Evolutionary conservation across 192 early-diverging fungal genomes (phyloP), one percentile per base, ranked within the genome.

Genomic region (Diversispora epigaea): DNA sequence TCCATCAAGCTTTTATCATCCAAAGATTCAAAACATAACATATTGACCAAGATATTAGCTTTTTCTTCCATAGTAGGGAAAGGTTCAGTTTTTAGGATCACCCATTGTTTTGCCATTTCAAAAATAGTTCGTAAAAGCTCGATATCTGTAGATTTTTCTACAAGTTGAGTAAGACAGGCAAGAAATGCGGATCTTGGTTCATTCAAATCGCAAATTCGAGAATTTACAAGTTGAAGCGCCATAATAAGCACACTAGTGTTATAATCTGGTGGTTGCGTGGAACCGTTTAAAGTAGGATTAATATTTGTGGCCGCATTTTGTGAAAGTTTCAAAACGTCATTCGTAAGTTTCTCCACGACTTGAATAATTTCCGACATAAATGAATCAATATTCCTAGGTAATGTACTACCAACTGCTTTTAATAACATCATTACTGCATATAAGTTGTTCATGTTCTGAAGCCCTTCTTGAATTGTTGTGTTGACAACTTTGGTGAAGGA

Each of bases 11-110:
- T 82, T 19, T 86, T 80, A 62, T 93, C 91, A 4, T 86, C 86
- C 3, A 89, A 84, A 17, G 80, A 85, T 79, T 96, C 94, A 63
- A 95, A 86, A 21, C 86, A 81, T 90, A 98, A 91, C 93, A 99
- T 93, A 74, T 92, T 93, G 15, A 92, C 87, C 81, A 96, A 85
- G n/a, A 99, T 82, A 68, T 90, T 92, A 6, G 96, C 92, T 80
- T 99, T 98, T 73, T 99, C 98, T 80, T 96, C 97, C 71, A 94
- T 87, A 6, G 98, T 98, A 2, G 98, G 98, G 83, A 97, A 97
- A 3, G 92, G 84, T 63, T 96, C 95, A 7, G 78, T 80, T 63
- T 84, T 84, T n/a, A 86, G 88, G 49, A 93, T 80, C 3, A 98
- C 87, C 98, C 98, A 99, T 57, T 91, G 89, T 40, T 90, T 86